Percentiles rank a stretch among this genome's conserved stretches.
Conservation (phyloP, 23 red algal species). For the Gracilariopsis chorda region DNA sequence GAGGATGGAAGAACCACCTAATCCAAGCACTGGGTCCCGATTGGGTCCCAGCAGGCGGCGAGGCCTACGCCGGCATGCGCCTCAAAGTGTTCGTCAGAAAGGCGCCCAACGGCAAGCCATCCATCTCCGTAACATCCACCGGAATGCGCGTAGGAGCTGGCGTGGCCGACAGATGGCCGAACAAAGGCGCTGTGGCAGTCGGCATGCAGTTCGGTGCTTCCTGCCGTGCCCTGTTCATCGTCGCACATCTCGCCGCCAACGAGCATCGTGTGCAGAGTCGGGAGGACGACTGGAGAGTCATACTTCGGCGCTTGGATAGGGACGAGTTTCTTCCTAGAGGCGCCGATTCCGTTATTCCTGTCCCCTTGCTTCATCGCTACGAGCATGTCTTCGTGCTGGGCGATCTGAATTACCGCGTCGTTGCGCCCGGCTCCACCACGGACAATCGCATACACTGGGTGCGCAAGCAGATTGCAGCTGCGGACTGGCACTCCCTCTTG, state of each 20-base stretch:
- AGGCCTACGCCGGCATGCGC: slow-evolving; percentile 67
- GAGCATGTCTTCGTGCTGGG: slow-evolving; percentile 92
- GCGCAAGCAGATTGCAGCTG: slow-evolving; percentile 33
- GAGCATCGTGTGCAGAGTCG: slow-evolving; percentile 40
- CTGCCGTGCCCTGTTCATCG: slow-evolving; percentile 66
- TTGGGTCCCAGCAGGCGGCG: slow-evolving; percentile 22
- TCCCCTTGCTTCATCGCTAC: slow-evolving; percentile 66
- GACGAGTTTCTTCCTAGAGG: slow-evolving; percentile 25
- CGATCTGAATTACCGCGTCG: slow-evolving; percentile 96
- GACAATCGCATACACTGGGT: slow-evolving; percentile 68
- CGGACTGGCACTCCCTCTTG: slow-evolving; percentile 63
- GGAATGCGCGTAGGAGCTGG: slow-evolving; percentile 52
- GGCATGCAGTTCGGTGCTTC: slow-evolving; percentile 7
- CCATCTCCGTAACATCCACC: neutral
- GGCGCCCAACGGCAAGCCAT: neutral
- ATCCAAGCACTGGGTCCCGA: slow-evolving; percentile 1
- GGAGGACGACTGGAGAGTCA: slow-evolving; percentile 52
- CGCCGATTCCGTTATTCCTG: slow-evolving; percentile 10
- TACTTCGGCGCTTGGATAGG: slow-evolving; percentile 33
- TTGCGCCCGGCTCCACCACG: slow-evolving; percentile 37
- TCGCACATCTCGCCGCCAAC: slow-evolving; percentile 76
- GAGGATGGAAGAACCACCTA: slow-evolving; percentile 47
- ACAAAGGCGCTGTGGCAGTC: slow-evolving; percentile 80
- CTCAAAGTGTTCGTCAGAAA: slow-evolving; percentile 38
- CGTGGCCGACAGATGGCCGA: slow-evolving; percentile 68